Evolutionary conservation across 148 eudicot genomes (phyloP), one percentile per base, ranked within the genome.

Genomic region (Cornus controversa): DNA sequence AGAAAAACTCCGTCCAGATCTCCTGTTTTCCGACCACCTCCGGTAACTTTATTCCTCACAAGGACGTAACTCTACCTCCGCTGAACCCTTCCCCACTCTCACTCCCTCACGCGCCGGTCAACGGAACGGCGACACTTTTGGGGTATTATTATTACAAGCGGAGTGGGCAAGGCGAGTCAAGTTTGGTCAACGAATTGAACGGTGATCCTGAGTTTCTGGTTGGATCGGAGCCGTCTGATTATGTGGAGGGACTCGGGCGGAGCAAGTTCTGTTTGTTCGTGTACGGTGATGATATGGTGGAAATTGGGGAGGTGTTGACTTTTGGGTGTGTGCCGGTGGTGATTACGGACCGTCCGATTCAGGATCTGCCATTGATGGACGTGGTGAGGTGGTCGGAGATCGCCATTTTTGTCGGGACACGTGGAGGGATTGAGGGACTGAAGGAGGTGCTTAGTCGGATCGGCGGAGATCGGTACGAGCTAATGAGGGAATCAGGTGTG

Each of bases 331-430:
- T 95, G 45, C 97, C 97, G 11, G 96, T 88, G 86, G 84, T 95
- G 81, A 83, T 95, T 10, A 85, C 88, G 8, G 91, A 86, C 89
- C 92, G 94, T 81, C 93, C 97, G 84, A 89, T 93, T 26, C 91
- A 95, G 75, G 98, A 95, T 64, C 40, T 95, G 75, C 98, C 98
- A 50, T 75, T 95, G 82, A 91, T 90, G 91, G 97, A 91, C 71
- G 91, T 95, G 63, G 76, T 95, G 78, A 72, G 80, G 72, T 95
- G 98, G 98, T 80, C 87, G 7, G 92, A 95, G 10, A 72, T 95
- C 2, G 97, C 89, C 9, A 18, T 93, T 76, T 84, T 95, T 75
- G 93, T 90, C 36, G 88, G 84, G 77, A 26, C 85, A 0, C 42
- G 77, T 18, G 79, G 85, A 27, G 87, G 87, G 11, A 77, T 23